Evolutionary conservation across 768 basidiomycete species (phyloP).

Genomic region (Kwoniella botswanensis): DNA sequence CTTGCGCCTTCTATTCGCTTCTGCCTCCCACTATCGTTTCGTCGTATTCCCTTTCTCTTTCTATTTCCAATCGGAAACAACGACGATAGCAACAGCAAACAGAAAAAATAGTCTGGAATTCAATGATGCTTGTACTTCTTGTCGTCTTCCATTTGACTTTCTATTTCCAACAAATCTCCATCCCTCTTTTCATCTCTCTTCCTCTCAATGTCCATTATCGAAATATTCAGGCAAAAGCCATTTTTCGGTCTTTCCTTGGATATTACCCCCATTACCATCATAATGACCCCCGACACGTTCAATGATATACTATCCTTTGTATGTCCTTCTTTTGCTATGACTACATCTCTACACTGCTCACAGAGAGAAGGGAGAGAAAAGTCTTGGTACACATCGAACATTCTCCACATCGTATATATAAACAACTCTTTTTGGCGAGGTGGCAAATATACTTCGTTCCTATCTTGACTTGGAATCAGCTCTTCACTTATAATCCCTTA

Average conservation of each 20-base stretch:
- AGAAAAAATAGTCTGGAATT: no score
- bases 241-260: constrained; percentile 3
- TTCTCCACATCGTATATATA: neutral
- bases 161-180: neutral
- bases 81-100: no score
- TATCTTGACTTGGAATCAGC: neutral
- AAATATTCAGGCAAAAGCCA: neutral
- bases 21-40: constrained; percentile 1
- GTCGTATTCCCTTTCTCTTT: neutral
- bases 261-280: neutral
- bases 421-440: neutral
- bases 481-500: neutral
- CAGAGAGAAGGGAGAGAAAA: constrained; percentile 2
- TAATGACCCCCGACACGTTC: neutral
- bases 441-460: neutral
- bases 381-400: neutral
- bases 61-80: neutral
- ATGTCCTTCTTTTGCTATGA: constrained; percentile 7
- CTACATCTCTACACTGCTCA: constrained; percentile 4
- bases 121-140: neutral
- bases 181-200: constrained; percentile 4
- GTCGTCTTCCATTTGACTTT: neutral
- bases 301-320: constrained; percentile 1
- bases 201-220: neutral
- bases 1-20: constrained; percentile 35